Evolutionary conservation across 805 yeast species (phyloP), one percentile per base, ranked within the genome.

Genomic region (Yamadazyma nakazawae): DNA sequence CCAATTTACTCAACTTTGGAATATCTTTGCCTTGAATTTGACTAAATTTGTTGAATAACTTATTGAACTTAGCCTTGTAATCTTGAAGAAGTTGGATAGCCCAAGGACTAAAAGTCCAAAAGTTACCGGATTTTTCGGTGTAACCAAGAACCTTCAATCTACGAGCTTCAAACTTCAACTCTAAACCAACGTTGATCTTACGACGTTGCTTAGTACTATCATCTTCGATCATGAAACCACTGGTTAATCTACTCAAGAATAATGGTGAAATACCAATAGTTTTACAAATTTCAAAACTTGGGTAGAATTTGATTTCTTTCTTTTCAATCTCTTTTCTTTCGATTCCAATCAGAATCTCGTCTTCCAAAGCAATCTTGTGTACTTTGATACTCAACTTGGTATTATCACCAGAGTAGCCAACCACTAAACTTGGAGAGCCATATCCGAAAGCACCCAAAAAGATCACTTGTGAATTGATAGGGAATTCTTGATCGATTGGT

Each of bases 141-240:
- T 82, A 92, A 4, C 98, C 99, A 52, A 91, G 74, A 2, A 88
- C 98, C 65, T 92, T 92, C 57, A 80, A 78, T 55, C 89, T 80
- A 49, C 80, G 79, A 18, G 80, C 79, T 54, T 91, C 96, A 64
- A 84, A 86, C 66, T 91, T 91, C 63, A 94, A 73, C 47, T 85
- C 87, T 52, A 94, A 71, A 17, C 98, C 98, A 57, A 94, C 72
- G 59, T 91, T 85, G 9, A 75, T 58, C 52, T 77, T 76, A 52
- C 70, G 78, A 7, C 57, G 53, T 17, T 76, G 75, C 34, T 48
- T 51, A 2, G 77, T 77, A 30, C 70, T 68, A 17, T 74, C 74
- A 49, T 78, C 81, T 26, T 72, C 76, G 49, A 91, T 72, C 70
- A 84, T 66, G 56, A 72, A 86, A 7, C 81, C 78, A 8, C 97